Evolutionary conservation across 768 basidiomycete species (phyloP).

Genomic region (Pleurotus citrinopileatus): DNA sequence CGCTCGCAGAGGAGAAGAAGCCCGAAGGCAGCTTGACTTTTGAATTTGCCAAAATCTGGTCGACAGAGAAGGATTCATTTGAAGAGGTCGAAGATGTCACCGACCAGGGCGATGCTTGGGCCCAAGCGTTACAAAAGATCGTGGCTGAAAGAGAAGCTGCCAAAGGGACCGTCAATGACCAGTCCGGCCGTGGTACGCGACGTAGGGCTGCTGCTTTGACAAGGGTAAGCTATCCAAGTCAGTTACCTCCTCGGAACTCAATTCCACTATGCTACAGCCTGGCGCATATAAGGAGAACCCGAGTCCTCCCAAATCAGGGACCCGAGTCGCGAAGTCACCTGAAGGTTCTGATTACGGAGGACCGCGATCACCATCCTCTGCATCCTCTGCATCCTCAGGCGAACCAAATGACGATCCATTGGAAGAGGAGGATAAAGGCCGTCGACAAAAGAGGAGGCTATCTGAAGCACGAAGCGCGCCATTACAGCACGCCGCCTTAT

Average conservation of each 20-base stretch:
- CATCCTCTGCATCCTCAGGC: background rate
- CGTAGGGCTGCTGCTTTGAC: slow-evolving; percentile 64
- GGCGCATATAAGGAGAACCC: slow-evolving; percentile 7
- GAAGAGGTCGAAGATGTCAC: slow-evolving; percentile 53
- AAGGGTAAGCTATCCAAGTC: background rate
- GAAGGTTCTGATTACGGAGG: slow-evolving; percentile 10
- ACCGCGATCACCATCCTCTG: background rate
- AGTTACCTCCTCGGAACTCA: background rate
- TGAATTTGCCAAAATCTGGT: slow-evolving; percentile 91
- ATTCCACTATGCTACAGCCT: background rate
- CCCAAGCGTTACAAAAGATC: slow-evolving; percentile 59
- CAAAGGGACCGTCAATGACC: slow-evolving; percentile 42
- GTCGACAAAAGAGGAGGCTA: slow-evolving; percentile 19
- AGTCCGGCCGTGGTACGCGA: slow-evolving; percentile 72
- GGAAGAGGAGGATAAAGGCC: slow-evolving; percentile 12
- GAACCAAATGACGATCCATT: slow-evolving; percentile 2
- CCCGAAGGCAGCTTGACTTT: slow-evolving; percentile 63
- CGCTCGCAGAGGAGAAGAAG: slow-evolving; percentile 40
- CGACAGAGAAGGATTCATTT: slow-evolving; percentile 67
- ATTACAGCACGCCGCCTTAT: background rate
- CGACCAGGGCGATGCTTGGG: slow-evolving; percentile 79
- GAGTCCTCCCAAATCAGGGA: slow-evolving; percentile 4
- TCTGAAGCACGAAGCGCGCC: slow-evolving; percentile 18
- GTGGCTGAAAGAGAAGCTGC: slow-evolving; percentile 40
- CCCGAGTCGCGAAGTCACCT: background rate